Evolutionary conservation across 208 protist genomes (phyloP), one percentile per base, ranked within the genome.

Genomic region (Angomonas desouzai): DNA sequence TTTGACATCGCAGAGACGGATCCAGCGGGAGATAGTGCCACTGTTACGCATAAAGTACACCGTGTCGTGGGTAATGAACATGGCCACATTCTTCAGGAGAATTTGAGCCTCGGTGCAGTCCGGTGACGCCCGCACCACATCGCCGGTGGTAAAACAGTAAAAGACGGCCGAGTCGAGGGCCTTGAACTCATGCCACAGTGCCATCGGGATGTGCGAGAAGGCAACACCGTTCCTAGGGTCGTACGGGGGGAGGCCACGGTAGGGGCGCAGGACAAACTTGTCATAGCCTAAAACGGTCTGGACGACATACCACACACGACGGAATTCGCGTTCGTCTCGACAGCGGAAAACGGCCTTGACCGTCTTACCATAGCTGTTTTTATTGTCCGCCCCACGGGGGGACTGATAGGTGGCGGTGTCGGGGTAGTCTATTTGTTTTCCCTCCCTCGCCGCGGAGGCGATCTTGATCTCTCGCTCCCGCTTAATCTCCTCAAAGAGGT

Each of bases 141-240:
- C 82, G 0, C 77, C 82, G 25, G 78, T 76, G 18, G 81, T 40
- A 33, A 85, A 85, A 40, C 27, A 61, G 55, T 89, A 89, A 38
- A 89, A 77, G 16, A 89, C 82, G 2, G 82, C 53, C 57, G 77
- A 59, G 48, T 90, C 80, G 1, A 87, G 72, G 1, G 22, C 55
- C 64, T 81, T 87, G 64, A 90, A 90, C 34, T 70, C 84, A 68
- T 87, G 77, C 74, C 74, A 87, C 33, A 86, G 64, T 48, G 77
- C 75, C 77, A 90, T 85, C 20, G 84, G 84, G 7, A 90, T 77
- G 38, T 80, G 70, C 2, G 74, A 61, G 64, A 90, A 85, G 48
- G 77, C 71, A 57, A 90, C 56, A 18, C 80, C 80, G 65, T 90
- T 90, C 34, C 84, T 76, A 11, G 84, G 84, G 69, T 90, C 84